Evolutionary conservation across 352 stramenopile genomes (phyloP).

Genomic region (Phytophthora sojae): DNA sequence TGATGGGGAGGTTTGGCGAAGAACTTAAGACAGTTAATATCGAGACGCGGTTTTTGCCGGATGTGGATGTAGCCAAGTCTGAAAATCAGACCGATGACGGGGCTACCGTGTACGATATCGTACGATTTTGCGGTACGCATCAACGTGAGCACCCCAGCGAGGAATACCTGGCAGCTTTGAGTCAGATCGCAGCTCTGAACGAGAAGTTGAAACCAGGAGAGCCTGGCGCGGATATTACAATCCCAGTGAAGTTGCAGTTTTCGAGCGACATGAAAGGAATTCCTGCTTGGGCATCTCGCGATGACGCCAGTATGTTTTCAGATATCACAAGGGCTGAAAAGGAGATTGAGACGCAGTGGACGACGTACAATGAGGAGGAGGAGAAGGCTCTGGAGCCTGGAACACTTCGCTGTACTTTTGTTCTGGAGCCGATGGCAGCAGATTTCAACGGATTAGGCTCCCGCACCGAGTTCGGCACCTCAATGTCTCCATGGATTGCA

Average conservation of each 20-base stretch:
- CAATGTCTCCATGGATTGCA: background rate
- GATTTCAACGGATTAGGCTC: background rate
- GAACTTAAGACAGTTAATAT: background rate
- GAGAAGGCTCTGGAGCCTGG: background rate
- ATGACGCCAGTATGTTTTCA: background rate
- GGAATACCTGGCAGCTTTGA: background rate
- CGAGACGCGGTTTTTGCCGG: background rate
- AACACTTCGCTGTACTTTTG: background rate
- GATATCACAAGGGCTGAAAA: background rate
- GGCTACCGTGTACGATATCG: background rate
- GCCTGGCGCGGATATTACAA: background rate
- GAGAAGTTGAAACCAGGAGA: background rate
- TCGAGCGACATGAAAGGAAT: background rate
- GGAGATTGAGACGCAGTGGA: background rate
- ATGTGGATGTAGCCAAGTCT: background rate
- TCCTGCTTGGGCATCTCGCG: background rate
- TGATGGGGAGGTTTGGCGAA: background rate
- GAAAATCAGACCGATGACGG: background rate
- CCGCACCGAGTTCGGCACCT: background rate
- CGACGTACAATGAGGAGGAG: background rate
- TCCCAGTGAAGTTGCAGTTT: background rate
- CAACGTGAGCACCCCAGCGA: background rate
- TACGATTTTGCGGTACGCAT: background rate
- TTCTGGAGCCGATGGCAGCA: background rate
- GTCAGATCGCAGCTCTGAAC: background rate